phyloP scores from a whole-genome alignment of 441 rosid genomes.

The Pelargonium australe region DNA sequence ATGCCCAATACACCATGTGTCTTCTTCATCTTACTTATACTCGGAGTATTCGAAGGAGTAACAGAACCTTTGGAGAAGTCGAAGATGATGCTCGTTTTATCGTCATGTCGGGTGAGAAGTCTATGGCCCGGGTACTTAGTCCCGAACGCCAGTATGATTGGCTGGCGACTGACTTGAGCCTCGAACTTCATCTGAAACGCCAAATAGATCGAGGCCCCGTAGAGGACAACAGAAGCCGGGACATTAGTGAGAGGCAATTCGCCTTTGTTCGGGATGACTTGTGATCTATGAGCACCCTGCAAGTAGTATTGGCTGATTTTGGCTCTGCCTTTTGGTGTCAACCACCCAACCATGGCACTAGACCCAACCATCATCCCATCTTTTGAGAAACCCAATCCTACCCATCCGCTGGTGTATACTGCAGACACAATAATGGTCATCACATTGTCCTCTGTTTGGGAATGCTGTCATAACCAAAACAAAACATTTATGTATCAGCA shows the following conservation, averaged over 20 bases:
- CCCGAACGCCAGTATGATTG: conserved; percentile 68
- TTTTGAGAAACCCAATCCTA: conserved; percentile 79
- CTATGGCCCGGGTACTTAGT: conserved; percentile 43
- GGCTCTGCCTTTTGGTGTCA: conserved; percentile 65
- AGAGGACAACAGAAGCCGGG: conserved; percentile 66
- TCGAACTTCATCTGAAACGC: conserved; percentile 70
- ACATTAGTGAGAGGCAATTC: conserved; percentile 61
- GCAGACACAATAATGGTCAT: conserved; percentile 70
- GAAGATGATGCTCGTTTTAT: conserved; percentile 56
- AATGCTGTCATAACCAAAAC: conserved; percentile 39
- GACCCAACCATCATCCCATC: conserved; percentile 89
- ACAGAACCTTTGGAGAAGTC: conserved; percentile 72
- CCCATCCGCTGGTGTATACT: conserved; percentile 84
- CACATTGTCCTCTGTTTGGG: conserved; percentile 54
- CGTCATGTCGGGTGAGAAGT: conserved; percentile 55
- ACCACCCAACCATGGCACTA: conserved; percentile 89
- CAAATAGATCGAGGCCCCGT: conserved; percentile 65
- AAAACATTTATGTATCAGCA: background rate
- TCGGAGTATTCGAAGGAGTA: conserved; percentile 21
- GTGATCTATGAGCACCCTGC: conserved; percentile 49
- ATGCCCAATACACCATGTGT: conserved; percentile 70
- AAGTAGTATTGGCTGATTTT: conserved; percentile 69
- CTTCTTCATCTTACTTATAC: conserved; percentile 35
- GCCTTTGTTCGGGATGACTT: conserved; percentile 68
- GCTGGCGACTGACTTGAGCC: conserved; percentile 43